Conservation (phyloP, 1,139 yeast genomes). For the Geotrichum carabidarum region DNA sequence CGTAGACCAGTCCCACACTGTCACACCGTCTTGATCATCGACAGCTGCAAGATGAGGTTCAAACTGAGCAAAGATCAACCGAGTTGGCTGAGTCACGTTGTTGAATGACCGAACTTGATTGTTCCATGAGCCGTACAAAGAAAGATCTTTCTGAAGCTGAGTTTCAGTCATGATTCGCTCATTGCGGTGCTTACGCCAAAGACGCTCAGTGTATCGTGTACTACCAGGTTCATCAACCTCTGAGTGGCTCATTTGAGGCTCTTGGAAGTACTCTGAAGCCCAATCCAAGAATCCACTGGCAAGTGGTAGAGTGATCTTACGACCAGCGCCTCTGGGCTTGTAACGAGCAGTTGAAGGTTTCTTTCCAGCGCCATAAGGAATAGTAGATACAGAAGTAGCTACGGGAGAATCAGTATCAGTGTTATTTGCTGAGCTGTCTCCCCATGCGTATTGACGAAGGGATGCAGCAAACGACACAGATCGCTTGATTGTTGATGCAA, state of each 20-base stretch:
- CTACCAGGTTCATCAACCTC: slow-evolving; percentile 94
- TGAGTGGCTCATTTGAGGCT: slow-evolving; percentile 85
- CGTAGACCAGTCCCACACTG: slow-evolving; percentile 85
- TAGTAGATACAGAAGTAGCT: slow-evolving; percentile 16
- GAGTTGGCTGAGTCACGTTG: slow-evolving; percentile 73
- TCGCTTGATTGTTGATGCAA: slow-evolving; percentile 32
- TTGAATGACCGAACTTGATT: slow-evolving; percentile 56
- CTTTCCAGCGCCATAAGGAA: slow-evolving; percentile 33
- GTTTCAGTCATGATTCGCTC: slow-evolving; percentile 83
- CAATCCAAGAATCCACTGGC: slow-evolving; percentile 79
- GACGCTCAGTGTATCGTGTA: slow-evolving; percentile 69
- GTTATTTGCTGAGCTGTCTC: slow-evolving; percentile 10
- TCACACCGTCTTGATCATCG: slow-evolving; percentile 77
- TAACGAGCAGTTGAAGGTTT: slow-evolving; percentile 34
- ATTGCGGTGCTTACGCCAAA: slow-evolving; percentile 88
- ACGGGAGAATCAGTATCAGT: neutral
- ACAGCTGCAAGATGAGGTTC: slow-evolving; percentile 77
- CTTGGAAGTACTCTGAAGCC: slow-evolving; percentile 88
- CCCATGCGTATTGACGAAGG: slow-evolving; percentile 34
- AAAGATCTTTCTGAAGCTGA: slow-evolving; percentile 80
- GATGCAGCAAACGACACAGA: slow-evolving; percentile 39
- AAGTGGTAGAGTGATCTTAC: slow-evolving; percentile 43
- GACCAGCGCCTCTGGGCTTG: slow-evolving; percentile 21
- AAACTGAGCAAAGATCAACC: slow-evolving; percentile 80
- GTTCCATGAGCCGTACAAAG: slow-evolving; percentile 84